phyloP scores from a whole-genome alignment of 805 yeast genomes.

The Suhomyces tanzawaensis region DNA sequence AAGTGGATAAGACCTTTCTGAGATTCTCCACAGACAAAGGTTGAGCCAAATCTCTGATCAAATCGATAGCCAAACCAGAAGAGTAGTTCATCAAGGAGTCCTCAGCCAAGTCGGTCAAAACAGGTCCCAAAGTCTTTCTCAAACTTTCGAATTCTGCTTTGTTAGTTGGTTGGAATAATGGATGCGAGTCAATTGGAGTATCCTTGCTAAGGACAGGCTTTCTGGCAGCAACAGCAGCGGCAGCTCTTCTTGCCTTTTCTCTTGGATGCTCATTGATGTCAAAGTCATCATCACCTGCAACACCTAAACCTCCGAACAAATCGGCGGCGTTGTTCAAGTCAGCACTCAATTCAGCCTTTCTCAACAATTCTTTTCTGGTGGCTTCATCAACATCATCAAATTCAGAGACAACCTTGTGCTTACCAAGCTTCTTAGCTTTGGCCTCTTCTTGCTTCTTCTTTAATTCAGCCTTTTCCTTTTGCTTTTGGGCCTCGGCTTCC shows the following conservation, averaged over 20 bases:
- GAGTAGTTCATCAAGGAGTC: constrained; percentile 67
- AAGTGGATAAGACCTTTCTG: constrained; percentile 80
- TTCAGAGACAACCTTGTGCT: constrained; percentile 46
- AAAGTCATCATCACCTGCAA: constrained; percentile 38
- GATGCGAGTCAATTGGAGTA: constrained; percentile 65
- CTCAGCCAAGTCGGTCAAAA: constrained; percentile 58
- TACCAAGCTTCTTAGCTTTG: constrained; percentile 47
- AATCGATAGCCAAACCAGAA: constrained; percentile 75
- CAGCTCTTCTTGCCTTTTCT: constrained; percentile 48
- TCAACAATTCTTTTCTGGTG: constrained; percentile 72
- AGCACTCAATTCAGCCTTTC: constrained; percentile 75
- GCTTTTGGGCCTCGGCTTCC: constrained; percentile 40
- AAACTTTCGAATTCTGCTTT: constrained; percentile 74
- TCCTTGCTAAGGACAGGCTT: constrained; percentile 47
- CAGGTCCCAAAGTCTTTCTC: constrained; percentile 66
- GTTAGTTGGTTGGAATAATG: constrained; percentile 79
- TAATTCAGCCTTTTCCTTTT: constrained; percentile 44
- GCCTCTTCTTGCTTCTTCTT: constrained; percentile 42
- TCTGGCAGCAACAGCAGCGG: constrained; percentile 34
- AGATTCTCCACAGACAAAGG: constrained; percentile 81
- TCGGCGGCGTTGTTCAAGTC: constrained; percentile 94
- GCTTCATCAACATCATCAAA: constrained; percentile 69
- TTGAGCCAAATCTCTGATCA: constrained; percentile 77
- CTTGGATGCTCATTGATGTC: constrained; percentile 51
- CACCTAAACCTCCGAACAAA: constrained; percentile 72